phyloP scores from a whole-genome alignment of 495 filamentous ascomycete species.

The Staphylotrichum longicolle region DNA sequence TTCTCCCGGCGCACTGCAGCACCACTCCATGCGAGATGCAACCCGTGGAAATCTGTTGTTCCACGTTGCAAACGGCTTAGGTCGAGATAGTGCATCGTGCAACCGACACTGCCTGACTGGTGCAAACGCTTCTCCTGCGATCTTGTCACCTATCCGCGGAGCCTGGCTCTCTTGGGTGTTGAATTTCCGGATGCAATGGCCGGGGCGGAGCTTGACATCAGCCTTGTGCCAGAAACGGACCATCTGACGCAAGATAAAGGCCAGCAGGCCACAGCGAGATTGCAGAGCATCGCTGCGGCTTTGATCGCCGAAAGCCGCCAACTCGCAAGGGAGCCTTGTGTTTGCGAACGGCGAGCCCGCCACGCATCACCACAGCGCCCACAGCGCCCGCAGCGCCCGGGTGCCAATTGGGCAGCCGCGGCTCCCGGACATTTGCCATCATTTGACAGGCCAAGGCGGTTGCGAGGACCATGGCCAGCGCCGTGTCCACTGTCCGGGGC shows the following conservation, averaged over 20 bases:
- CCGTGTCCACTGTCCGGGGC: no score
- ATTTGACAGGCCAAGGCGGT: no score
- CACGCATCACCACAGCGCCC: neutral
- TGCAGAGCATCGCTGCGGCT: neutral
- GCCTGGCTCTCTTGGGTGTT: neutral
- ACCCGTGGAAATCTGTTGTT: neutral
- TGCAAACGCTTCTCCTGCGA: conserved; percentile 1
- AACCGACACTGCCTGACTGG: conserved; percentile 7
- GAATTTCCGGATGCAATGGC: conserved; percentile 6
- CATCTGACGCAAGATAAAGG: neutral
- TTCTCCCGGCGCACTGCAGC: no score
- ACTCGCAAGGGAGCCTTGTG: conserved; percentile 11
- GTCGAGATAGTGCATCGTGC: conserved; percentile 6
- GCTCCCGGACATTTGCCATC: neutral
- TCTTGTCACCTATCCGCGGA: neutral
- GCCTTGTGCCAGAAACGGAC: neutral
- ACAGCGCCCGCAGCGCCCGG: no score
- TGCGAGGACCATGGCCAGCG: no score
- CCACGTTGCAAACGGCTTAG: conserved; percentile 11
- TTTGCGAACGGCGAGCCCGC: conserved; percentile 13
- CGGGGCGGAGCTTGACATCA: neutral
- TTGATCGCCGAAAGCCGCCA: conserved; percentile 2
- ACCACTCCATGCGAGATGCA: no score
- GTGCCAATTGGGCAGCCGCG: neutral
- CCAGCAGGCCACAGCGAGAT: neutral